These are phyloP conservation scores for Hypomyces perniciosus DNA, from an alignment of 2,329 filamentous ascomycete genomes.

Conservation along the genomic window DNA sequence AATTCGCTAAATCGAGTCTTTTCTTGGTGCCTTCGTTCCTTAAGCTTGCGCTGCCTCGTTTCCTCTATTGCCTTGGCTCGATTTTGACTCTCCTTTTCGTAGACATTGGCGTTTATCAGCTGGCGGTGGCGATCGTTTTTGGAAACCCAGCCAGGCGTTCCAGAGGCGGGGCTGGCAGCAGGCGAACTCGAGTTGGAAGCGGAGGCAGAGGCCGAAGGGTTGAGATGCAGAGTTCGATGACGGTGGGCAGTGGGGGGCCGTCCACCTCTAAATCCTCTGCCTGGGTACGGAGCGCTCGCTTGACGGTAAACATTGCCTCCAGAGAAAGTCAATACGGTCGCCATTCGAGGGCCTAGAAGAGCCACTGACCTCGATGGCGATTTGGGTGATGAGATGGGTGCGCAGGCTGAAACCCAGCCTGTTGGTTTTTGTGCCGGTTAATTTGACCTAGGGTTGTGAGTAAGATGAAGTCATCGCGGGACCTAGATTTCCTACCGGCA, in stretches of 20 bases:
- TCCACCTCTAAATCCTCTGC: constrained; percentile 31
- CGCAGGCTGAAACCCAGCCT: constrained; percentile 33
- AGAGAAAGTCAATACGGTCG: constrained; percentile 9
- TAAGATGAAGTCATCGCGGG: constrained; percentile 12
- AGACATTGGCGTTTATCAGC: constrained; percentile 74
- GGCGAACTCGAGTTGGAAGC: constrained; percentile 33
- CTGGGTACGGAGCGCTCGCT: constrained; percentile 27
- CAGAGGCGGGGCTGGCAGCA: constrained; percentile 27
- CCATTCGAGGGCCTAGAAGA: background rate
- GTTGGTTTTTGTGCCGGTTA: constrained; percentile 68
- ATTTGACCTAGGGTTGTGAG: constrained; percentile 58
- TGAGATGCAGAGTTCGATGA: constrained; percentile 59
- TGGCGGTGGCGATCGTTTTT: constrained; percentile 73
- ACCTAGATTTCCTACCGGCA: constrained; percentile 34
- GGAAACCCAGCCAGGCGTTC: constrained; percentile 52
- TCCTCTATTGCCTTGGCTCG: constrained; percentile 67
- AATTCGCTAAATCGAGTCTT: constrained; percentile 47
- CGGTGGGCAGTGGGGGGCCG: constrained; percentile 34
- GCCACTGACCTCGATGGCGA: constrained; percentile 32
- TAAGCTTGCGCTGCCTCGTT: constrained; percentile 53
- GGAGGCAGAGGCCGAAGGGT: constrained; percentile 32
- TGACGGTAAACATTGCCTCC: constrained; percentile 30
- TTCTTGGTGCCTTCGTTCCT: constrained; percentile 50
- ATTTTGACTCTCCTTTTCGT: constrained; percentile 65
- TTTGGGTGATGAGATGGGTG: constrained; percentile 22